Conservation (phyloP, 306 rosid genomes). For the Quercus engelmannii region DNA sequence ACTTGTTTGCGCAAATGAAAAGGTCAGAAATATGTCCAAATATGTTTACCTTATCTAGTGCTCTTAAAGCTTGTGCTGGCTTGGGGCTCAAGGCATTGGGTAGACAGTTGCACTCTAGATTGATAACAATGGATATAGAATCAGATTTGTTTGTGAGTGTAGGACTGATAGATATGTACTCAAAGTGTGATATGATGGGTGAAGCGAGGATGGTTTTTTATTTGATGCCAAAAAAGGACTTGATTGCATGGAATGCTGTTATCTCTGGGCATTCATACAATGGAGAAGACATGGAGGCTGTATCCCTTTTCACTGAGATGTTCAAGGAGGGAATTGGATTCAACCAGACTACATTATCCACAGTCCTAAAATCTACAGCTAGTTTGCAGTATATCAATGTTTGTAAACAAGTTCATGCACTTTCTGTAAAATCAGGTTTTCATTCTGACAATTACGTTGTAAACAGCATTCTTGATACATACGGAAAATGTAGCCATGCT, state of each 20-base stretch:
- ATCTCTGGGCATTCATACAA: conserved; percentile 64
- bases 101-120: conserved; percentile 61
- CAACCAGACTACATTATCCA: conserved; percentile 73
- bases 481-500: conserved; percentile 65
- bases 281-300: conserved; percentile 62
- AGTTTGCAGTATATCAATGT: conserved; percentile 45
- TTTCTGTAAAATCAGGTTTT: conserved; percentile 73
- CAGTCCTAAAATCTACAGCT: conserved; percentile 76
- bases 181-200: conserved; percentile 64
- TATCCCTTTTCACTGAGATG: conserved; percentile 50
- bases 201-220: conserved; percentile 65
- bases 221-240: conserved; percentile 54
- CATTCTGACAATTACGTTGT: conserved; percentile 57
- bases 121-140: conserved; percentile 60
- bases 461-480: conserved; percentile 83
- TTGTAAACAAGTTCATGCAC: conserved; percentile 63
- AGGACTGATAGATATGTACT: conserved; percentile 80
- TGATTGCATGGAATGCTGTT: conserved; percentile 74
- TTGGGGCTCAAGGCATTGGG: conserved; percentile 58
- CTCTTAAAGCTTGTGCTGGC: conserved; percentile 74
- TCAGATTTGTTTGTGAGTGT: conserved; percentile 61
- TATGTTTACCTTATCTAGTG: conserved; percentile 77
- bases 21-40: conserved; percentile 49
- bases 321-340: conserved; percentile 51
- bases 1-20: conserved; percentile 45